Evolutionary conservation across 2,329 filamentous ascomycete species (phyloP).

Genomic region (Fusarium goolgardi): DNA sequence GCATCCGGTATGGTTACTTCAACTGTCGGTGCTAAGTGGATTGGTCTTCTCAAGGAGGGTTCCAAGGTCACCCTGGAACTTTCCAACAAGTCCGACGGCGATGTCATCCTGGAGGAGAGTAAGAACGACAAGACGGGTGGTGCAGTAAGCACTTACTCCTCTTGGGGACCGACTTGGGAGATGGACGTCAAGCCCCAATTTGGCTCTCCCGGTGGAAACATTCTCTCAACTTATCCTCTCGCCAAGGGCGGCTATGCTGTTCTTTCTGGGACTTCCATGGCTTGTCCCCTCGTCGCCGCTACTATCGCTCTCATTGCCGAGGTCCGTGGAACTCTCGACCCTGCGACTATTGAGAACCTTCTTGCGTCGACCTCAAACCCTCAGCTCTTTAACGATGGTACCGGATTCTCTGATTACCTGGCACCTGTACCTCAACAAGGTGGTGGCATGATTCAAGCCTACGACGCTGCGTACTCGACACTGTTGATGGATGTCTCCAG

Average conservation of each 20-base stretch:
- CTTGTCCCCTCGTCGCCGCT: slow-evolving; percentile 66
- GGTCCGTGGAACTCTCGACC: slow-evolving; percentile 63
- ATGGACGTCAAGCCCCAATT: slow-evolving; percentile 67
- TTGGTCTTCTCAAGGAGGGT: slow-evolving; percentile 47
- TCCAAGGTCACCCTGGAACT: slow-evolving; percentile 48
- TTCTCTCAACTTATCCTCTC: slow-evolving; percentile 67
- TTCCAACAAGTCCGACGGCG: slow-evolving; percentile 1
- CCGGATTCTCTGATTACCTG: slow-evolving; percentile 52
- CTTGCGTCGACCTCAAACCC: slow-evolving; percentile 63
- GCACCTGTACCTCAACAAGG: slow-evolving; percentile 71
- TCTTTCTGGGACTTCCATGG: slow-evolving; percentile 69
- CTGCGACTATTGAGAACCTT: slow-evolving; percentile 60
- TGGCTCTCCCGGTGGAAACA: slow-evolving; percentile 65
- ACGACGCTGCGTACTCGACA: slow-evolving; percentile 66
- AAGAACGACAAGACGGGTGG: slow-evolving; percentile 62
- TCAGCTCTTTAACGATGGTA: slow-evolving; percentile 60
- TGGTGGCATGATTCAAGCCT: slow-evolving; percentile 68
- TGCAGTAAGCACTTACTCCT: slow-evolving; percentile 63
- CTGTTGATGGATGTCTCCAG: slow-evolving; percentile 65
- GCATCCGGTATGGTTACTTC: slow-evolving; percentile 23
- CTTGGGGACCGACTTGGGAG: slow-evolving; percentile 72
- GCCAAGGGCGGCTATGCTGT: slow-evolving; percentile 63
- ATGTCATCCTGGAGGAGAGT: slow-evolving; percentile 49
- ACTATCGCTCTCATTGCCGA: slow-evolving; percentile 65
- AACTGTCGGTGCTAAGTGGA: slow-evolving; percentile 19